Base-by-base conservation (phyloP, 345 rosid species). In the Eucalyptus microcorys region DNA sequence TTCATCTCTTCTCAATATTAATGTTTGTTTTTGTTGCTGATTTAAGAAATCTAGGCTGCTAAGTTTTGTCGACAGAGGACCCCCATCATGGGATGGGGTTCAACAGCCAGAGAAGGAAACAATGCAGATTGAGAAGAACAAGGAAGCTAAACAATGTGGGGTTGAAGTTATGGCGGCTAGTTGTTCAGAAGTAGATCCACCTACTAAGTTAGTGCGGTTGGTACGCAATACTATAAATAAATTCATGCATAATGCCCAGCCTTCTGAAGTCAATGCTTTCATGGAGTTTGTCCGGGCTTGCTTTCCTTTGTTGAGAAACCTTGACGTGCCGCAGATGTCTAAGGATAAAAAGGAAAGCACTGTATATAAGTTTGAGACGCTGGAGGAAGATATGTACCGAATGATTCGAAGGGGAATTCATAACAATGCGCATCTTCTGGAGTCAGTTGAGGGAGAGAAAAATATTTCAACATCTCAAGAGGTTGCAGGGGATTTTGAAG, bases 21-120 rank as follows among this genome's bases (percentile, higher is more conserved):
- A 40, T 40, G 30, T 76, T 40, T 85, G 80, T 85, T 40, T 88
- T 91, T 43, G 42, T 87, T 90, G 87, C 90, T 90, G 89, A 79
- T 83, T 84, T 92, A 90, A 98, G 99, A 98, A 95, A 95, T 98
- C 99, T 86, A 96, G 95, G 95, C 95, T 97, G 90, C 86, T 92
- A 93, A 97, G 96, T 92, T 92, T 97, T 89, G 94, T 94, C 87
- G 95, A 97, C 87, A 94, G 93, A 93, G 96, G 94, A 17, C 92
- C 95, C 81, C 95, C 93, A 76, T 94, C 96, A 68, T 97, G 98
- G 98, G 95, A 96, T 89, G 94, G 88, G 92, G 90, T 50, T 89
- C 91, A 86, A 71, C 92, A 53, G 57, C 89, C 91, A 22, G 94
- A 92, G 49, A 92, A 91, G 92, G 95, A 88, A 59, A 86, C 91